Conservation (phyloP, 805 yeast genomes). For the Candida golubevii region DNA sequence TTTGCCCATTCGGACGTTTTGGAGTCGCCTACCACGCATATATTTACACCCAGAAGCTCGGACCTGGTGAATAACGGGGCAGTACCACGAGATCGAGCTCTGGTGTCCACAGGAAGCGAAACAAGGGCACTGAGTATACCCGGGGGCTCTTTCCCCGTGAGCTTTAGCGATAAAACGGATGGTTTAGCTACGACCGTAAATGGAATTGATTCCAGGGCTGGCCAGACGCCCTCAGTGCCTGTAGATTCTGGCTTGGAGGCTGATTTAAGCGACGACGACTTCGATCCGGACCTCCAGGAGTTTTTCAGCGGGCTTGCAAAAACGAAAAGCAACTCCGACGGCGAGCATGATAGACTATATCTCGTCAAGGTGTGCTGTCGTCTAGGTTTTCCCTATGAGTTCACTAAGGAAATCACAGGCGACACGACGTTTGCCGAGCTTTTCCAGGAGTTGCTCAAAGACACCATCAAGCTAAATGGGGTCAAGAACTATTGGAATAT, state of each 20-base stretch:
- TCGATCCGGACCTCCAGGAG: conserved; percentile 15
- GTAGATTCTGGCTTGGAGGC: background rate
- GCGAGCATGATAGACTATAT: conserved; percentile 16
- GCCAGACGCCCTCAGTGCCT: background rate
- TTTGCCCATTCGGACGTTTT: background rate
- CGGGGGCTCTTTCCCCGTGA: background rate
- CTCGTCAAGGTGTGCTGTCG: conserved; percentile 27
- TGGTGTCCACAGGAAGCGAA: background rate
- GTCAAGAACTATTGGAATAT: conserved; percentile 9
- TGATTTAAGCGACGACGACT: conserved; percentile 1
- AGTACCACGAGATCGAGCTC: background rate
- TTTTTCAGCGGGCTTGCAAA: conserved; percentile 15
- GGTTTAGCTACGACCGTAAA: background rate
- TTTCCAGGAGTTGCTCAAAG: conserved; percentile 3
- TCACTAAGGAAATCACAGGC: conserved; percentile 23
- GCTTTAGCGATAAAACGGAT: background rate
- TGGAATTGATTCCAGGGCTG: background rate
- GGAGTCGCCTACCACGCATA: too few relatives aligned
- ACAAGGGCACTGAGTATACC: too few relatives aligned
- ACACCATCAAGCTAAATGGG: conserved; percentile 6
- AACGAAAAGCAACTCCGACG: background rate
- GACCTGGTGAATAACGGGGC: background rate
- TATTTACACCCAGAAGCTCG: background rate
- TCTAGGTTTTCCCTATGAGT: conserved; percentile 16
- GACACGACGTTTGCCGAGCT: conserved; percentile 8